Percentiles rank a stretch among this genome's conserved stretches.
phyloP scores from a whole-genome alignment of 192 early-diverging fungal genomes.

The Coemansia sp. region DNA sequence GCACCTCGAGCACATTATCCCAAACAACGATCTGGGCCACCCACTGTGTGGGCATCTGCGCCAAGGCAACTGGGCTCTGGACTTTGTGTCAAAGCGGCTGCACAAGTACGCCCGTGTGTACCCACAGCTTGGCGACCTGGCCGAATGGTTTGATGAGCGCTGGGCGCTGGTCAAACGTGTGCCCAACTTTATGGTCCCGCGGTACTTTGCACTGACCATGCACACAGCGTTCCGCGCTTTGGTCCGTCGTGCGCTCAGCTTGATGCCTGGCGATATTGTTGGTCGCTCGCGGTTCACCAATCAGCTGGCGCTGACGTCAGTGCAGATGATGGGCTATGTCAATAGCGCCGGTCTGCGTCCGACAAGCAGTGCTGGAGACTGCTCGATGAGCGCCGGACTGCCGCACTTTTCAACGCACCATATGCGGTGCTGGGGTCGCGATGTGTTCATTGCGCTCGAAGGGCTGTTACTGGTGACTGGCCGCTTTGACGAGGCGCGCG shows the following conservation, averaged over 20 bases:
- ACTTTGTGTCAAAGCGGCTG: conserved; percentile 81
- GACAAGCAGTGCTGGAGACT: conserved; percentile 16
- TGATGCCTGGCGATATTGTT: conserved; percentile 62
- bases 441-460: conserved; percentile 89
- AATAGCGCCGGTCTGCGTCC: conserved; percentile 83
- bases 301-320: conserved; percentile 72
- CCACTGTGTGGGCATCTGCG: conserved; percentile 88
- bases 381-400: conserved; percentile 88
- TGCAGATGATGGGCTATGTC: conserved; percentile 82
- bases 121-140: conserved; percentile 39
- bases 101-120: conserved; percentile 24
- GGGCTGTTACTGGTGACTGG: conserved; percentile 85
- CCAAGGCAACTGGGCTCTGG: conserved; percentile 86
- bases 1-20: conserved; percentile 73
- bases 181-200: conserved; percentile 84
- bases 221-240: conserved; percentile 76
- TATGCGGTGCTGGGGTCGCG: conserved; percentile 98
- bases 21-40: conserved; percentile 89
- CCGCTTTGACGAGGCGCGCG: conserved; percentile 75
- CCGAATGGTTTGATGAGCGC: conserved; percentile 78
- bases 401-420: conserved; percentile 90
- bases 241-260: conserved; percentile 58
- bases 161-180: conserved; percentile 69
- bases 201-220: conserved; percentile 88
- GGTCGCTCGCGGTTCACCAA: conserved; percentile 66